A percentile compares a stretch with the other conserved stretches of the same genome.
phyloP scores from a whole-genome alignment of 202 grass and related monocot genomes.

The Digitaria exilis region DNA sequence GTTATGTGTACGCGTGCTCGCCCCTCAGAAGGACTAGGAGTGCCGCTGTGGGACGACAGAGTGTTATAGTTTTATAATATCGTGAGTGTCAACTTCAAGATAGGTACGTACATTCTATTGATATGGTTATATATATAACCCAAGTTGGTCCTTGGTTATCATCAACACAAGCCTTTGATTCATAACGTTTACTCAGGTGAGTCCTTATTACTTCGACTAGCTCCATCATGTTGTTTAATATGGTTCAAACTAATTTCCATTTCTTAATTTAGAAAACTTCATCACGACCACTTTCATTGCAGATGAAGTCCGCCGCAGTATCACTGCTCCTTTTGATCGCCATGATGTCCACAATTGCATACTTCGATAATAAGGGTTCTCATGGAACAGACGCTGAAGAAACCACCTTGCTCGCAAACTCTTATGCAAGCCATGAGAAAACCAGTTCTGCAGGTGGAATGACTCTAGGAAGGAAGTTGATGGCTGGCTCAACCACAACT shows the following conservation, averaged over 20 bases:
- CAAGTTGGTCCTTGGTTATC: not conserved
- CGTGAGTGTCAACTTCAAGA: not conserved
- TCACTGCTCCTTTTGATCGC: not conserved
- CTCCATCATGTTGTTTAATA: not conserved
- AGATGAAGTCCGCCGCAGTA: not conserved
- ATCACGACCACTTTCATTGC: not conserved
- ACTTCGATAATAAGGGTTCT: not conserved
- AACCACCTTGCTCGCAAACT: not conserved
- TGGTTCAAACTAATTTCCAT: not conserved
- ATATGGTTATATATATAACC: slow-evolving; percentile 1
- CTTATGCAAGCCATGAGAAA: not conserved
- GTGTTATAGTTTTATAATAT: no score
- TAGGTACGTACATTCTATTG: not conserved
- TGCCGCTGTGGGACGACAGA: no score
- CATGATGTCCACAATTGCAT: not conserved
- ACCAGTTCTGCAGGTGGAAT: not conserved
- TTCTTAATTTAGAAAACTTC: not conserved
- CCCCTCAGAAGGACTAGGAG: no score
- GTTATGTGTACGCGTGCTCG: no score
- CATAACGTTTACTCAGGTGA: not conserved
- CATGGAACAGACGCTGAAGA: not conserved
- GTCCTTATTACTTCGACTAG: not conserved
- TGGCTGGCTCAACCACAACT: not conserved
- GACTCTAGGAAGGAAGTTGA: not conserved
- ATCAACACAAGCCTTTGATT: not conserved